Conservation (phyloP, 2,329 filamentous ascomycete species). For the Chaetothyriales sp. region DNA sequence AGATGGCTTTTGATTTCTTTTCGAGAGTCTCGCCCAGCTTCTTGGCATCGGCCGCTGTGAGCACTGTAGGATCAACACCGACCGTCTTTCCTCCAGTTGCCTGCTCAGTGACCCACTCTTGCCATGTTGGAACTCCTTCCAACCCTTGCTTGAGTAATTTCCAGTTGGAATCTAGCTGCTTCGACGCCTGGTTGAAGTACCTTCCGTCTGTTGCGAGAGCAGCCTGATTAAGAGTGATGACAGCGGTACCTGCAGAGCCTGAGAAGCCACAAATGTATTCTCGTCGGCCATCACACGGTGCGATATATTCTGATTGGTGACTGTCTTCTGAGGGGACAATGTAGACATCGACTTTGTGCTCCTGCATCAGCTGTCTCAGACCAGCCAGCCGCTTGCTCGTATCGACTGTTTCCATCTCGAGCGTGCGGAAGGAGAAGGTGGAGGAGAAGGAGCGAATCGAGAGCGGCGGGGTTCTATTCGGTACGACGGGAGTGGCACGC, state of each 20-base stretch:
- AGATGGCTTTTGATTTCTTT: conserved; percentile 65
- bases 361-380: conserved; percentile 74
- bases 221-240: conserved; percentile 74
- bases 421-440: conserved; percentile 23
- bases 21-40: conserved; percentile 77
- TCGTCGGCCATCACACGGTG: conserved; percentile 82
- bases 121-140: conserved; percentile 90
- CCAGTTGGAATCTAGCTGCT: conserved; percentile 89
- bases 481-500: conserved; percentile 4
- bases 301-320: conserved; percentile 96
- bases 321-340: conserved; percentile 94
- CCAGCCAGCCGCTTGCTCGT: conserved; percentile 62
- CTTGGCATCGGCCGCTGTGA: conserved; percentile 59
- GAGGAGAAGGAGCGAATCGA: conserved; percentile 27
- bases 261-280: conserved; percentile 89
- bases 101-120: conserved; percentile 85
- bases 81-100: conserved; percentile 76
- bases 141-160: conserved; percentile 79
- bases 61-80: conserved; percentile 76
- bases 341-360: conserved; percentile 80
- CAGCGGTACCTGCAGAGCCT: conserved; percentile 84
- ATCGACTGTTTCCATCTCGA: conserved; percentile 64
- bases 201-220: conserved; percentile 87
- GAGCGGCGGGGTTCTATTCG: conserved; percentile 9
- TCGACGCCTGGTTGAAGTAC: conserved; percentile 92